phyloP scores from a whole-genome alignment of 2,329 filamentous ascomycete genomes.

The Fusarium penzigii region DNA sequence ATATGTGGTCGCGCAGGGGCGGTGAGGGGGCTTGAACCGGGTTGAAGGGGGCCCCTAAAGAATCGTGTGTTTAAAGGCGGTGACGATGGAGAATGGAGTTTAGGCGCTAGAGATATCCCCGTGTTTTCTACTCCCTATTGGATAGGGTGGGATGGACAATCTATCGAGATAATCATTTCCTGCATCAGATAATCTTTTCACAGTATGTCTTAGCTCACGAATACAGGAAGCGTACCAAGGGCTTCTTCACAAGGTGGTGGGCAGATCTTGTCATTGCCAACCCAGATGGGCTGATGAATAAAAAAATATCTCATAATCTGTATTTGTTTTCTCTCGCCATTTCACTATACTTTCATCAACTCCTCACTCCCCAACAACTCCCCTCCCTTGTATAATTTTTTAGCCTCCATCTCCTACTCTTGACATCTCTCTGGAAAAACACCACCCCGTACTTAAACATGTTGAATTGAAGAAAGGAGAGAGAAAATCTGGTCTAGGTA shows the following conservation, averaged over 20 bases:
- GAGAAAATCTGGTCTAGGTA: slow-evolving; percentile 22
- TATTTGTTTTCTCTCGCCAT: neutral
- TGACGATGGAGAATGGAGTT: slow-evolving; percentile 7
- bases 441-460: neutral
- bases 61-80: neutral
- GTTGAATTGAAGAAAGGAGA: slow-evolving; percentile 20
- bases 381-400: neutral
- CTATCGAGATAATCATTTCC: neutral
- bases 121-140: neutral
- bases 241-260: too few species aligned
- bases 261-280: too few species aligned
- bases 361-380: slow-evolving; percentile 8
- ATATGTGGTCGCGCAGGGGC: slow-evolving; percentile 49
- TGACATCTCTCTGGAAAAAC: slow-evolving; percentile 3
- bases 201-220: neutral
- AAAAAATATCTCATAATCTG: neutral
- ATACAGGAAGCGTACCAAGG: slow-evolving; percentile 1
- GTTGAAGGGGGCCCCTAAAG: neutral
- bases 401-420: slow-evolving; percentile 12
- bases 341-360: slow-evolving; percentile 6
- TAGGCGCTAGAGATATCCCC: slow-evolving; percentile 3
- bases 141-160: neutral
- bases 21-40: slow-evolving; percentile 14
- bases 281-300: too few species aligned
- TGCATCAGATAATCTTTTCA: neutral